phyloP scores from a whole-genome alignment of 345 rosid species.

The Nephelium lappaceum region DNA sequence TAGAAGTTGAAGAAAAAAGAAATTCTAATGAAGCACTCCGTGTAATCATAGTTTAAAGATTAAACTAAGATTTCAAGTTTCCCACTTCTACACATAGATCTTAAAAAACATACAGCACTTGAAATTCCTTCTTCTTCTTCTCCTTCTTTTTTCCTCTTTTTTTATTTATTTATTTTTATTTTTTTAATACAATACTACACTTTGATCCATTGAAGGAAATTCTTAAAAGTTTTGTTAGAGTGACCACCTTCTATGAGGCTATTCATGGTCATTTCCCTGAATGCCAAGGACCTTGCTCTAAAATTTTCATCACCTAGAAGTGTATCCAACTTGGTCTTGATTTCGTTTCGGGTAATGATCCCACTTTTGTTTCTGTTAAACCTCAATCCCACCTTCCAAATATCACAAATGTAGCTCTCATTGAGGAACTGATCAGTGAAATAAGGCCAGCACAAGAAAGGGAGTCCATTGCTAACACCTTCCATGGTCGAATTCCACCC shows the following conservation, averaged over 20 bases:
- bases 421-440: conserved; percentile 50
- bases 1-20: no score
- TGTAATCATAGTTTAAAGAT: no score
- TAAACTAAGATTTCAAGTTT: no score
- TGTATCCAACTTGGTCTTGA: conserved; percentile 36
- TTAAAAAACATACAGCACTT: no score
- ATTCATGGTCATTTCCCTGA: conserved; percentile 13
- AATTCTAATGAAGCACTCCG: no score
- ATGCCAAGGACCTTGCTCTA: conserved; percentile 20
- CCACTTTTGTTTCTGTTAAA: conserved; percentile 33
- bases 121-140: no score
- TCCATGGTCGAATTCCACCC: conserved; percentile 73
- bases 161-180: no score
- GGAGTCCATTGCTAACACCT: conserved; percentile 46
- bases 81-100: no score
- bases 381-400: conserved; percentile 51
- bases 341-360: conserved; percentile 20
- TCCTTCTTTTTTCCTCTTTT: no score
- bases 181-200: no score
- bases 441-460: conserved; percentile 52
- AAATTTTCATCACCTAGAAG: conserved; percentile 25
- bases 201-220: conserved; percentile 3
- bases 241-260: background rate
- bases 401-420: conserved; percentile 38
- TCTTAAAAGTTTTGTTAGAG: background rate